Conservation (phyloP, 768 basidiomycete species). For the Russula vinacea region DNA sequence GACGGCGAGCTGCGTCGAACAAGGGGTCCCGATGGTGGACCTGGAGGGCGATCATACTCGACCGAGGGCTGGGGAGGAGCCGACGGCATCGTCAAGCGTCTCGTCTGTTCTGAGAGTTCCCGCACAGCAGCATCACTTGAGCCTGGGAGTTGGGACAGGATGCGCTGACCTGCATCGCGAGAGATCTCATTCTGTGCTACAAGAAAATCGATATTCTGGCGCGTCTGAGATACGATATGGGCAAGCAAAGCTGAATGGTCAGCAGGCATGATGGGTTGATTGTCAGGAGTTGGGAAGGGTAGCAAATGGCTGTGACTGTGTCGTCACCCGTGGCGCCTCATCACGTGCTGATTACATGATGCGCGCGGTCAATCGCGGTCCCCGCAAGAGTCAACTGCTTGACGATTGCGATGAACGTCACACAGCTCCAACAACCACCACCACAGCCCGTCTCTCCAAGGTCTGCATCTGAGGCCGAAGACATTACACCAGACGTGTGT, state of each 20-base stretch:
- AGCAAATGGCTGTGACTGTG: too few species aligned
- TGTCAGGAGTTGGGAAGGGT: neutral
- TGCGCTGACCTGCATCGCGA: constrained; percentile 40
- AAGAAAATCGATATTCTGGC: constrained; percentile 48
- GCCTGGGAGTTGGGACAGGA: constrained; percentile 41
- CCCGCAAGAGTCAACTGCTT: neutral
- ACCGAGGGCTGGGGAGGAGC: constrained; percentile 10
- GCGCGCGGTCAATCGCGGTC: neutral
- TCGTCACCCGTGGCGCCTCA: neutral
- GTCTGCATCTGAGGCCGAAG: constrained; percentile 24
- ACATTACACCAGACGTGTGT: constrained; percentile 28
- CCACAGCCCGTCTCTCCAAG: constrained; percentile 16
- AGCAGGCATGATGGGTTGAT: constrained; percentile 16
- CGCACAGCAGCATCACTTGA: constrained; percentile 29
- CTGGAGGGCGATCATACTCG: constrained; percentile 7
- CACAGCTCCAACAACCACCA: constrained; percentile 25
- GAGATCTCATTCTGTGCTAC: constrained; percentile 44
- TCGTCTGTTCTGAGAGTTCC: constrained; percentile 28
- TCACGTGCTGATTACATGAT: constrained; percentile 7
- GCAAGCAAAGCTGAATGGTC: constrained; percentile 48
- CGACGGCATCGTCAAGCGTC: constrained; percentile 27
- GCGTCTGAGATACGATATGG: constrained; percentile 50
- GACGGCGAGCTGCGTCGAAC: constrained; percentile 29
- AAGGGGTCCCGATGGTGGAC: constrained; percentile 22
- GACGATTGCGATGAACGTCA: constrained; percentile 24